phyloP scores from a whole-genome alignment of 495 filamentous ascomycete species.

The Rostrohypoxylon terebratum region DNA sequence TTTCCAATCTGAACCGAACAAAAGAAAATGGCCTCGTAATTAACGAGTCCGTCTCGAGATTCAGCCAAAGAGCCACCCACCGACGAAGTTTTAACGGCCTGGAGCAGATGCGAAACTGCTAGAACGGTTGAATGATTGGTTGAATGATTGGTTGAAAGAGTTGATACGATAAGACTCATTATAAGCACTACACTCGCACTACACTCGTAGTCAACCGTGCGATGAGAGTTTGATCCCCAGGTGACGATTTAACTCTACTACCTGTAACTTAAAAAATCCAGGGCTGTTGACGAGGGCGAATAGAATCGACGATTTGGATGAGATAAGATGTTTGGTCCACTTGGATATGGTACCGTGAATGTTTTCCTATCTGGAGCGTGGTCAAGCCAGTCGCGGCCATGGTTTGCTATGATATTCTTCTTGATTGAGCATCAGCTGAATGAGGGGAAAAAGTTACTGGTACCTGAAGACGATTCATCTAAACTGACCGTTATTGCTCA shows the following conservation, averaged over 20 bases:
- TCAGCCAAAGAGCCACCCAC: background rate
- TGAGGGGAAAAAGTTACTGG: background rate
- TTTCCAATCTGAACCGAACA: background rate
- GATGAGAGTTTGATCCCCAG: background rate
- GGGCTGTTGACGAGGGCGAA: background rate
- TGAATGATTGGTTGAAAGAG: background rate
- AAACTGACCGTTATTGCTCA: background rate
- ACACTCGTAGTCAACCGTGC: background rate
- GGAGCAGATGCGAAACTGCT: background rate
- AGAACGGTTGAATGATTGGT: background rate
- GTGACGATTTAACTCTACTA: background rate
- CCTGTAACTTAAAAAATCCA: background rate
- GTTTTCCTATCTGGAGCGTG: background rate
- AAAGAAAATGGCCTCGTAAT: background rate
- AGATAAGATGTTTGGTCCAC: background rate
- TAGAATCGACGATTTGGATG: background rate
- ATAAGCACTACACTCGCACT: background rate
- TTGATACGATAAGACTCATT: background rate
- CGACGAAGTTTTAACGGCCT: background rate
- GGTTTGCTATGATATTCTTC: background rate
- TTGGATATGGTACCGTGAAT: background rate
- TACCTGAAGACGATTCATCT: background rate
- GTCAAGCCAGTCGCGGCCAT: background rate
- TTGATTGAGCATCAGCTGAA: background rate
- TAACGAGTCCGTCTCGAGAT: background rate